phyloP scores from a whole-genome alignment of 306 rosid genomes.

The Cicer cuneatum region DNA sequence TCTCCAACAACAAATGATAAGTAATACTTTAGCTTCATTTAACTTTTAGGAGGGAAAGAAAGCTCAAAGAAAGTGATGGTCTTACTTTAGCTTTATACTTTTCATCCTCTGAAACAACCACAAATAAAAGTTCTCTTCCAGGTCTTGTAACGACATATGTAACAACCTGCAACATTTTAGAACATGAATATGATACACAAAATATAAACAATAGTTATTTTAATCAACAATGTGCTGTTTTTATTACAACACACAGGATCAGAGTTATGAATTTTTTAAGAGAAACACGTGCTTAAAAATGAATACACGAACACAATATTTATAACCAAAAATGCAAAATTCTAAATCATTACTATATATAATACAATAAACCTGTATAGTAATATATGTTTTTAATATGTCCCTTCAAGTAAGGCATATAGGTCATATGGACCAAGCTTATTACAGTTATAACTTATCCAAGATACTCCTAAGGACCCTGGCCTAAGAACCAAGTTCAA shows the following conservation, averaged over 20 bases:
- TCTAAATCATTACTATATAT: conserved; percentile 2
- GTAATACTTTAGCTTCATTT: not conserved
- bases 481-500: not conserved
- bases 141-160: conserved; percentile 94
- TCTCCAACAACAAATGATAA: not conserved
- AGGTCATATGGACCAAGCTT: not conserved
- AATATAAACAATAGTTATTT: conserved; percentile 7
- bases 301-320: not conserved
- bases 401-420: not conserved
- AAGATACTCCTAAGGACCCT: not conserved
- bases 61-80: conserved; percentile 29
- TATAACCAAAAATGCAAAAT: conserved; percentile 3
- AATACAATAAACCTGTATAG: conserved; percentile 4
- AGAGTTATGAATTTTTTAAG: conserved; percentile 23
- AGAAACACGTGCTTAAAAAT: not conserved
- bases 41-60: conserved; percentile 18
- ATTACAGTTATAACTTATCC: not conserved
- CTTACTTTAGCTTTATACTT: conserved; percentile 95
- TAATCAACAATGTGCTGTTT: conserved; percentile 11
- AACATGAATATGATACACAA: conserved; percentile 34
- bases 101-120: conserved; percentile 96
- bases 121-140: conserved; percentile 89
- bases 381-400: not conserved
- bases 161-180: conserved; percentile 67
- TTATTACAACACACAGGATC: not conserved